Evolutionary conservation across 2,329 filamentous ascomycete genomes (phyloP).

Genomic region (Emydomyces testavorans): DNA sequence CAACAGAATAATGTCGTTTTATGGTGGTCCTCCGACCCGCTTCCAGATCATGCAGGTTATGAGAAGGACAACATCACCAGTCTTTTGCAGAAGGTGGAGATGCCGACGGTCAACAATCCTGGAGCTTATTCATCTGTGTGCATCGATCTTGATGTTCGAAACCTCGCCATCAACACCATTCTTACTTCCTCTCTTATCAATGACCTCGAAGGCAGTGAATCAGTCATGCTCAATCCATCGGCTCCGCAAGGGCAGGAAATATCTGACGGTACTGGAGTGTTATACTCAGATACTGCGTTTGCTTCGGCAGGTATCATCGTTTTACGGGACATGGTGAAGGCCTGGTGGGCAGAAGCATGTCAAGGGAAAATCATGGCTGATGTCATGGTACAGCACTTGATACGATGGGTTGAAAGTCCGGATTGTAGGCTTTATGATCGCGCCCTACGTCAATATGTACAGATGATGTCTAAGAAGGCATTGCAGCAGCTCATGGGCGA

Average conservation of each 20-base stretch:
- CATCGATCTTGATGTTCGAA: conserved; percentile 86
- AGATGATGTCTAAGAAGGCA: conserved; percentile 96
- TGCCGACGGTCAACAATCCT: conserved; percentile 87
- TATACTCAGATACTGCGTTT: conserved; percentile 82
- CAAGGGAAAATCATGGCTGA: conserved; percentile 88
- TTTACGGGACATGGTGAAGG: conserved; percentile 93
- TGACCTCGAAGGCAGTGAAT: conserved; percentile 82
- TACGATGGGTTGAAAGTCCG: conserved; percentile 92
- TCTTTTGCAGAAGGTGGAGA: conserved; percentile 71
- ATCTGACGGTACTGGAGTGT: conserved; percentile 53
- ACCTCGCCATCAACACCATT: conserved; percentile 95
- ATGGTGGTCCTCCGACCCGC: conserved; percentile 85
- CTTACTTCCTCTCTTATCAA: conserved; percentile 94
- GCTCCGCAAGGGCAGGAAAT: conserved; percentile 46
- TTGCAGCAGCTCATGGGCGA: conserved; percentile 95
- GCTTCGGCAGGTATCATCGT: conserved; percentile 84
- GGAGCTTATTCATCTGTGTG: conserved; percentile 93
- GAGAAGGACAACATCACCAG: conserved; percentile 83
- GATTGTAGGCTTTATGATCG: conserved; percentile 92
- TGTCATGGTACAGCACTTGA: conserved; percentile 90
- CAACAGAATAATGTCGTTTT: conserved; percentile 87
- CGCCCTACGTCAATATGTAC: conserved; percentile 90
- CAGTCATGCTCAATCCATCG: conserved; percentile 71
- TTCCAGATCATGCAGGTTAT: conserved; percentile 89
- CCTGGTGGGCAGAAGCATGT: conserved; percentile 95